Evolutionary conservation across 1,139 yeast species (phyloP).

Genomic region (Sugiyamaella pinicola): DNA sequence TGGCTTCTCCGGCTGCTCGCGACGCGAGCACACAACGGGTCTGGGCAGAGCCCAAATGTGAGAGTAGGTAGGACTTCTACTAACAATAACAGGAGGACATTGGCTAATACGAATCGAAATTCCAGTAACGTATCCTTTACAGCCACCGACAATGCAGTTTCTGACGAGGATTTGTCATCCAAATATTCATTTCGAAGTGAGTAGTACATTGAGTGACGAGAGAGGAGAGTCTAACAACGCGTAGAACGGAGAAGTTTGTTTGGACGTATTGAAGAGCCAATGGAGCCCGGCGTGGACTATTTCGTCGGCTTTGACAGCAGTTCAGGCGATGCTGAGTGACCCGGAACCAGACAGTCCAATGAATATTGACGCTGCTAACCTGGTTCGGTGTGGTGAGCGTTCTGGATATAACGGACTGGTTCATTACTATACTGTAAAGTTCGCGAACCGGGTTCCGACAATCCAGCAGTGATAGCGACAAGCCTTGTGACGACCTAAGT

Average conservation of each 20-base stretch:
- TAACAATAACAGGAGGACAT: constrained; percentile 45
- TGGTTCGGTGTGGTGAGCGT: constrained; percentile 60
- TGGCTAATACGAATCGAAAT: constrained; percentile 61
- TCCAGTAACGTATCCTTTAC: constrained; percentile 62
- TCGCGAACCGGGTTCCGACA: constrained; percentile 26
- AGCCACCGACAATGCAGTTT: constrained; percentile 68
- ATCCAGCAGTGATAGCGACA: background rate
- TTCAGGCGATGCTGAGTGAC: constrained; percentile 64
- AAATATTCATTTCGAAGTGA: constrained; percentile 57
- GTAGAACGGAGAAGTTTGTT: constrained; percentile 74
- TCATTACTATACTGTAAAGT: constrained; percentile 57
- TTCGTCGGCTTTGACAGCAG: constrained; percentile 68
- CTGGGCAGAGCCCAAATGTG: background rate
- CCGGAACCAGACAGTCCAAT: constrained; percentile 89
- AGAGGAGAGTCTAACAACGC: constrained; percentile 16
- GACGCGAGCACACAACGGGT: background rate
- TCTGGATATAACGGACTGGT: constrained; percentile 63
- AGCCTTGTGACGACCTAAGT: background rate
- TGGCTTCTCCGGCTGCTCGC: background rate
- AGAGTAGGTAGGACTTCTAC: background rate
- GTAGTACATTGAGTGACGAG: constrained; percentile 16
- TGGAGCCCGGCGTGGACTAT: constrained; percentile 95
- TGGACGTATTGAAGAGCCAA: constrained; percentile 68
- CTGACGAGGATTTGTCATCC: constrained; percentile 67
- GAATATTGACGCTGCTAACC: constrained; percentile 82